Evolutionary conservation across 192 early-diverging fungal species (phyloP), one percentile per base, ranked within the genome.

Genomic region (Entomortierella chlamydospora): DNA sequence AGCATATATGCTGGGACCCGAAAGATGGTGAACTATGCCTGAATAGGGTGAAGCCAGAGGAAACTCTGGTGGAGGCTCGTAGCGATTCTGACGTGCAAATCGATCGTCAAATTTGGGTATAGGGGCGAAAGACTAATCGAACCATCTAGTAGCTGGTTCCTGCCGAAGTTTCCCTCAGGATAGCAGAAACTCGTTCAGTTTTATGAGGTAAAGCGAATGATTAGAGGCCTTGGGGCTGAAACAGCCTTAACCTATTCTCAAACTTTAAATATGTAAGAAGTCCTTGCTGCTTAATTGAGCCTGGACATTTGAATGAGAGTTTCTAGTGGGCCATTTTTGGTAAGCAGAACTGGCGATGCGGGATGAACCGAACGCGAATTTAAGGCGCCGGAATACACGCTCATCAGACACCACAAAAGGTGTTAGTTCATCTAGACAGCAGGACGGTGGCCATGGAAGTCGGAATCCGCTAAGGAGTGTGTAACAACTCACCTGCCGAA

Each of bases 241-340:
- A 88, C 77, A 88, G 79, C 85, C 88, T 91, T 88, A 90, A 90
- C 89, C 88, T 91, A 91, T 91, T 91, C 89, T 91, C 89, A 90
- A 90, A 89, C 88, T 92, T 92, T 89, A 91, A 92, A 92, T 89
- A 86, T 91, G 90, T 91, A 91, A 91, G 89, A 90, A 83, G 88
- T 79, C 81, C 72, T 52, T 63, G 87, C 86, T 91, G 72, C 88
- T 92, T 92, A 72, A 89, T 79, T 92, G 87, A 91, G 87, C 84
- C 72, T 76, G 56, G 84, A 82, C 67, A 74, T 74, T 84, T 73
- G 88, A 89, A 92, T 93, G 87, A 89, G 87, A 91, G 90, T 89
- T 89, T 91, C 90, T 90, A 90, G 92, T 93, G 90, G 91, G 92
- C 91, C 91, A 90, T 92, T 92, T 93, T 93, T 93, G 90, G 90